Percentiles rank a stretch among this genome's conserved stretches.
These are phyloP conservation scores for Dactylella cylindrospora DNA, from an alignment of 2,329 filamentous ascomycete genomes.

Conservation along the genomic window DNA sequence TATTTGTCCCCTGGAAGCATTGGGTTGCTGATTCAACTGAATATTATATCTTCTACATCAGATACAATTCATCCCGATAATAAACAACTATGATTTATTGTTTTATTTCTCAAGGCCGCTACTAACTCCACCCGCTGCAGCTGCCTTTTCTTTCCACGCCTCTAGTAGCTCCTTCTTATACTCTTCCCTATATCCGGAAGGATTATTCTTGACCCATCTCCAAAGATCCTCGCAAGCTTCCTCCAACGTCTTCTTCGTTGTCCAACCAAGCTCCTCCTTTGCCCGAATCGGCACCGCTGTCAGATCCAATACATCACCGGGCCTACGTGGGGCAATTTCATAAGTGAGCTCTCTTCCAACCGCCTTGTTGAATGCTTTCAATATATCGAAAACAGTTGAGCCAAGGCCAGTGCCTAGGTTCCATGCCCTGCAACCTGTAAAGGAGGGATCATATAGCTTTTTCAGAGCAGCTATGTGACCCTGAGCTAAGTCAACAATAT, in stretches of 20 bases:
- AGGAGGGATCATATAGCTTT: conserved; percentile 77
- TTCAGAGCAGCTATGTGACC: conserved; percentile 88
- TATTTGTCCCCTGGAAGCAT: too few species aligned
- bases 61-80: too few species aligned
- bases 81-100: too few species aligned
- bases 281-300: conserved; percentile 87
- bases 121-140: too few species aligned
- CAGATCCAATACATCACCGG: conserved; percentile 89
- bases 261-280: conserved; percentile 87
- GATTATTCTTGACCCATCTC: conserved; percentile 97
- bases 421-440: conserved; percentile 80
- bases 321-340: conserved; percentile 76
- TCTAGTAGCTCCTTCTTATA: conserved; percentile 79
- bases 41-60: too few species aligned
- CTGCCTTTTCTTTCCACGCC: conserved; percentile 54
- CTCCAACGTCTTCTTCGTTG: conserved; percentile 85
- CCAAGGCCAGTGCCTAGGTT: conserved; percentile 93
- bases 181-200: conserved; percentile 89
- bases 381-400: conserved; percentile 95
- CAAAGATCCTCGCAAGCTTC: conserved; percentile 92
- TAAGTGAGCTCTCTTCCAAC: conserved; percentile 86
- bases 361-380: conserved; percentile 86
- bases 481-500: conserved; percentile 83
- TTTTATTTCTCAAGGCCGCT: too few species aligned
- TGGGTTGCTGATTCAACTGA: too few species aligned